Conservation (phyloP, 768 basidiomycete species). For the Tephrocybe sp. region DNA sequence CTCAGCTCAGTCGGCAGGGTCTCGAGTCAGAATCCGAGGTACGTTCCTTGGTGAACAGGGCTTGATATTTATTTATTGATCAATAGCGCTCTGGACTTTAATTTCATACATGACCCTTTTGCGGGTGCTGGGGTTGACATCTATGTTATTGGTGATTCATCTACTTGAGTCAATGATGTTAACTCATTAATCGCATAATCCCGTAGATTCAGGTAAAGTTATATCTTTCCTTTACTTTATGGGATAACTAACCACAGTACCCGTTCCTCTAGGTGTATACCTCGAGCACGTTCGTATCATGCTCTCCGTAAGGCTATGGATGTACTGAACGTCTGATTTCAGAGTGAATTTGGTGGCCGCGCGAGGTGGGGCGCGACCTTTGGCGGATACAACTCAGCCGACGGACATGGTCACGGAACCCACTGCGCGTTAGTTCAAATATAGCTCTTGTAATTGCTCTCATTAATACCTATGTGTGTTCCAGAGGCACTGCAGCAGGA, state of each 20-base stretch:
- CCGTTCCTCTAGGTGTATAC: constrained; percentile 4
- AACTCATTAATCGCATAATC: no score
- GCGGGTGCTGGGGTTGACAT: constrained; percentile 25
- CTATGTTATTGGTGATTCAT: constrained; percentile 37
- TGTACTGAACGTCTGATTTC: neutral
- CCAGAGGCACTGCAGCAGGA: constrained; percentile 35
- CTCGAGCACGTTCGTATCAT: constrained; percentile 5
- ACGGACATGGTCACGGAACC: constrained; percentile 46
- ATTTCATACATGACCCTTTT: constrained; percentile 12
- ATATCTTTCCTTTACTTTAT: neutral
- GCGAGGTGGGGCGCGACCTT: constrained; percentile 41
- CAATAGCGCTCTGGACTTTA: constrained; percentile 10
- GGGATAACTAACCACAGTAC: neutral
- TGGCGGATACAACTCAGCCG: constrained; percentile 24
- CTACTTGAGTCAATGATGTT: neutral
- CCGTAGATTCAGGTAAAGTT: constrained; percentile 23
- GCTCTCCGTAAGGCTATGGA: neutral
- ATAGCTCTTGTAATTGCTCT: neutral
- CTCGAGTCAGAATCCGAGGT: constrained; percentile 15
- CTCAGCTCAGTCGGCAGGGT: constrained; percentile 22
- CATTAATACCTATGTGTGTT: neutral
- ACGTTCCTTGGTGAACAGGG: neutral
- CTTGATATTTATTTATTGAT: neutral
- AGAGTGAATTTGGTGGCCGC: constrained; percentile 41
- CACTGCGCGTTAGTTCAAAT: constrained; percentile 36